These are phyloP conservation scores for Penicillium crystallinum DNA, from an alignment of 495 filamentous ascomycete genomes.

Conservation along the genomic window DNA sequence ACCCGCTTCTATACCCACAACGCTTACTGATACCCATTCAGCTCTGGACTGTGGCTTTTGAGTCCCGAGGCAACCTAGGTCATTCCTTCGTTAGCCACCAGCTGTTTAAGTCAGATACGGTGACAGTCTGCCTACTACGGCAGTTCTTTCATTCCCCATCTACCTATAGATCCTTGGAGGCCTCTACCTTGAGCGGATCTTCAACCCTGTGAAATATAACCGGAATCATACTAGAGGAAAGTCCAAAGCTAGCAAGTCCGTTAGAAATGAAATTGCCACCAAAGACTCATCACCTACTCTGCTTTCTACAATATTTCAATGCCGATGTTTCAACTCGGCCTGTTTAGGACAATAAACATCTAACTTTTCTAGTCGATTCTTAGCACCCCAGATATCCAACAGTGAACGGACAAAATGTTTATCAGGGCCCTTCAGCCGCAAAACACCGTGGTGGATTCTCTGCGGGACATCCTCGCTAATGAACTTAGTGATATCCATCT, in stretches of 20 bases:
- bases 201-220: slow-evolving; percentile 1
- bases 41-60: neutral
- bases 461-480: slow-evolving; percentile 18
- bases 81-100: neutral
- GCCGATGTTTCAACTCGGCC: neutral
- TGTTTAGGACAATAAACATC: slow-evolving; percentile 13
- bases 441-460: slow-evolving; percentile 5
- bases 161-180: neutral
- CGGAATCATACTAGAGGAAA: slow-evolving; percentile 1
- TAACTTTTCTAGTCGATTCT: slow-evolving; percentile 11
- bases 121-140: neutral
- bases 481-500: slow-evolving; percentile 21
- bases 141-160: neutral
- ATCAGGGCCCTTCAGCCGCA: slow-evolving; percentile 7
- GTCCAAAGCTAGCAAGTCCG: neutral
- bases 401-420: slow-evolving; percentile 18
- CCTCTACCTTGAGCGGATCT: slow-evolving; percentile 15
- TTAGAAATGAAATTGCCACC: neutral
- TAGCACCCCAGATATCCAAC: slow-evolving; percentile 17
- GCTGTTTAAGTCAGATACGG: neutral
- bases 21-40: neutral
- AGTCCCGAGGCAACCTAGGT: neutral
- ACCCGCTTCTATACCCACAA: neutral
- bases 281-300: slow-evolving; percentile 5
- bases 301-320: slow-evolving; percentile 12